phyloP scores from a whole-genome alignment of 805 yeast genomes.

The Lipomyces yamanashiensis region DNA sequence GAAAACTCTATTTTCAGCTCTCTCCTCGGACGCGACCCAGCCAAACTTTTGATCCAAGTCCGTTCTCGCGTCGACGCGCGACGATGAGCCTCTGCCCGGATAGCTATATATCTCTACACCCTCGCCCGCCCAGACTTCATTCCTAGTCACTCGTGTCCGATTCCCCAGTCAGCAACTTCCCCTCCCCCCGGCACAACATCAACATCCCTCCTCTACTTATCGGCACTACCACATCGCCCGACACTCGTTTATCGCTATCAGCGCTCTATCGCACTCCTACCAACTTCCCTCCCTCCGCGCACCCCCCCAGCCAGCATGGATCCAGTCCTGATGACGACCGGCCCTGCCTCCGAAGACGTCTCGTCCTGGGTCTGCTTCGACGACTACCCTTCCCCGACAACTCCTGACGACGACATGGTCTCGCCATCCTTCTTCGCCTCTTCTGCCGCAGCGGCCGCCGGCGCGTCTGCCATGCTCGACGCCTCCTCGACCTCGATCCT shows the following conservation, averaged over 20 bases:
- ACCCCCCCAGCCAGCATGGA: no score
- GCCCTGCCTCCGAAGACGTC: slow-evolving; percentile 17
- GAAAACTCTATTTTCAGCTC: no score
- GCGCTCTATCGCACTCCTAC: not conserved
- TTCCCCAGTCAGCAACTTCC: no score
- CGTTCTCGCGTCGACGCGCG: no score
- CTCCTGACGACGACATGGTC: slow-evolving; percentile 22
- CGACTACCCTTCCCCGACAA: slow-evolving; percentile 24
- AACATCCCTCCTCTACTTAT: no score
- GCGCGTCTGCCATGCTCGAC: slow-evolving; percentile 6
- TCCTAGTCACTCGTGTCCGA: no score
- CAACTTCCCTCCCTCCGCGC: not conserved
- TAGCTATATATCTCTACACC: no score
- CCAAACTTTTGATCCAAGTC: no score
- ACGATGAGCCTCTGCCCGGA: no score
- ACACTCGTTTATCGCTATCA: not conserved
- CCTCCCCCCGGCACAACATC: no score
- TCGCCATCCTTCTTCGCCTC: slow-evolving; percentile 29
- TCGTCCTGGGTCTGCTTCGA: slow-evolving; percentile 33
- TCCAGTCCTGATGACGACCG: not conserved
- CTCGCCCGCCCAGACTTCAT: no score
- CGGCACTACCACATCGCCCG: not conserved
- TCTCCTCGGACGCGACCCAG: no score
- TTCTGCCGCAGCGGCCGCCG: slow-evolving; percentile 13
- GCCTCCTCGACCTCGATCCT: slow-evolving; percentile 17